Conservation (phyloP, 2,329 filamentous ascomycete species). For the Aspergillus ochraceus region DNA sequence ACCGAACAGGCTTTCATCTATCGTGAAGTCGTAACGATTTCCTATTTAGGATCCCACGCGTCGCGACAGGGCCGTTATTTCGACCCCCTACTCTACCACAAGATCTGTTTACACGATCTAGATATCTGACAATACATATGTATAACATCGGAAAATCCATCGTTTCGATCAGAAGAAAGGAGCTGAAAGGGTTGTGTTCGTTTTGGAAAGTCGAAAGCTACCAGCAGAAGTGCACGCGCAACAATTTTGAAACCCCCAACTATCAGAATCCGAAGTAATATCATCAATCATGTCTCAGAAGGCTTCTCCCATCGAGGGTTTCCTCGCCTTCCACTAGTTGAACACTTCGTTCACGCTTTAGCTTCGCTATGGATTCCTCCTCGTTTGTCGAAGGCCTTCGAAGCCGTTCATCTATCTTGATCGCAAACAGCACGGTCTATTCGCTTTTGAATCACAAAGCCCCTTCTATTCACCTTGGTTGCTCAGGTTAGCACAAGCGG, state of each 20-base stretch:
- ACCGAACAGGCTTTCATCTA: neutral
- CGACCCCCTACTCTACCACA: neutral
- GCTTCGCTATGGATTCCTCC: slow-evolving; percentile 33
- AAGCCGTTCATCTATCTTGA: slow-evolving; percentile 26
- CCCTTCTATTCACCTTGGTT: slow-evolving; percentile 1
- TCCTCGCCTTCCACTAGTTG: slow-evolving; percentile 29
- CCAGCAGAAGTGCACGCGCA: slow-evolving; percentile 11
- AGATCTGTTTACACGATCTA: neutral
- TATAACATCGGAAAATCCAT: slow-evolving; percentile 17
- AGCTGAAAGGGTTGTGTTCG: slow-evolving; percentile 1
- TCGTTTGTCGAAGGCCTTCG: slow-evolving; percentile 30
- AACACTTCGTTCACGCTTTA: slow-evolving; percentile 22
- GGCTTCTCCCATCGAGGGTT: slow-evolving; percentile 22
- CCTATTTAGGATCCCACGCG: slow-evolving; percentile 10
- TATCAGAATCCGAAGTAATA: slow-evolving; percentile 14
- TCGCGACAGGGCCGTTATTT: slow-evolving; percentile 5
- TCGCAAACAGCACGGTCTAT: slow-evolving; percentile 10
- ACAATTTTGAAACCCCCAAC: slow-evolving; percentile 1
- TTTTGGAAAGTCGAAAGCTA: neutral
- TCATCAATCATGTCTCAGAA: slow-evolving; percentile 26
- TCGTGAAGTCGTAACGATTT: neutral
- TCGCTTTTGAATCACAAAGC: slow-evolving; percentile 7
- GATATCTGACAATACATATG: slow-evolving; percentile 21
- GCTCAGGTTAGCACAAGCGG: slow-evolving; percentile 7
- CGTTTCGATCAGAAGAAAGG: slow-evolving; percentile 9